Percentiles rank a stretch among this genome's conserved stretches.
phyloP scores from a whole-genome alignment of 768 basidiomycete species.

The Crucibulum laeve region DNA sequence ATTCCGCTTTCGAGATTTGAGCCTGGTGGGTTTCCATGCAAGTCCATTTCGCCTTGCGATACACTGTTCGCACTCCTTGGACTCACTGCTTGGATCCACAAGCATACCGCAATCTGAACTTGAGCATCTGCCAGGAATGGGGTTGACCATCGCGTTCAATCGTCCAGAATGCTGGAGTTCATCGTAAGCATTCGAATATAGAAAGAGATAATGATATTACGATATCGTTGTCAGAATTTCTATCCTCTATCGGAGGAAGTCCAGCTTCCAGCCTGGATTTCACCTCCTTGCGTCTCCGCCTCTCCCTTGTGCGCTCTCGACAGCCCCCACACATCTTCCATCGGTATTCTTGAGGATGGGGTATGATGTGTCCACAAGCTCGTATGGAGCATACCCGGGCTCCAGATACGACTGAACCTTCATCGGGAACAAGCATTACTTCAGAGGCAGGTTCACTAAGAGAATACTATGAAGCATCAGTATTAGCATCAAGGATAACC shows the following conservation, averaged over 20 bases:
- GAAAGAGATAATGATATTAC: not conserved
- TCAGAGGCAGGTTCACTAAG: conserved; percentile 2
- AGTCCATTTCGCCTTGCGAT: conserved; percentile 11
- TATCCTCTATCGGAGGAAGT: conserved; percentile 1
- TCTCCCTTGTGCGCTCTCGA: conserved; percentile 19
- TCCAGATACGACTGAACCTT: conserved; percentile 14
- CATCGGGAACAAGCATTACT: not conserved
- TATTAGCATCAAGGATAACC: not conserved
- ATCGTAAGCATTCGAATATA: not conserved
- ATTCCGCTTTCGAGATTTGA: conserved; percentile 7
- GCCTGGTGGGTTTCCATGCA: conserved; percentile 1
- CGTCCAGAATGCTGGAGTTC: not conserved
- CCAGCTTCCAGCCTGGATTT: not conserved
- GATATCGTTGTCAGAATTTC: not conserved
- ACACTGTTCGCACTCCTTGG: conserved; percentile 23
- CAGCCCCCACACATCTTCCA: conserved; percentile 37
- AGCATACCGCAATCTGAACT: conserved; percentile 19
- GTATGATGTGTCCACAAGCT: conserved; percentile 31
- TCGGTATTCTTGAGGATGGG: conserved; percentile 28
- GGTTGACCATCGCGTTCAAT: conserved; percentile 7
- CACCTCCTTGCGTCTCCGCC: conserved; percentile 9
- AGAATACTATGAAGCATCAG: conserved; percentile 2
- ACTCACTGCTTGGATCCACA: conserved; percentile 8
- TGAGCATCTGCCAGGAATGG: conserved; percentile 12
- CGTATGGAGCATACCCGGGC: conserved; percentile 33